These are phyloP conservation scores for Vigna mungo DNA, from an alignment of 306 rosid genomes.

Conservation along the genomic window DNA sequence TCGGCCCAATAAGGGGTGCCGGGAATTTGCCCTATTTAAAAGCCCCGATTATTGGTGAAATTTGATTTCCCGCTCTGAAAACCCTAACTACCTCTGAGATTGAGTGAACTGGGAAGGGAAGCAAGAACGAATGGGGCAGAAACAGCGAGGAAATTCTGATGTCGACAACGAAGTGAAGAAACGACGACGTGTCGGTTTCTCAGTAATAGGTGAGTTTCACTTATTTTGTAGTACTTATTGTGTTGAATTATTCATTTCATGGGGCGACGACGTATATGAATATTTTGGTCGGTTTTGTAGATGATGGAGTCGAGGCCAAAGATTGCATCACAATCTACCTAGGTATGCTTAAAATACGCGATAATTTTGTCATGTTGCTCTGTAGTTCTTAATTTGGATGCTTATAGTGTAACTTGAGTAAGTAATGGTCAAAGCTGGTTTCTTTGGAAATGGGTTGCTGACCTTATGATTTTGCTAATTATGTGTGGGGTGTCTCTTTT, in stretches of 20 bases:
- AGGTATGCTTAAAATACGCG: constrained; percentile 54
- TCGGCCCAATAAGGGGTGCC: constrained; percentile 11
- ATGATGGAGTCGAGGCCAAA: constrained; percentile 80
- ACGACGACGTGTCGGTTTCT: constrained; percentile 81
- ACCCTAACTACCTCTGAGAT: constrained; percentile 63
- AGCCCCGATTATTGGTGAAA: constrained; percentile 23
- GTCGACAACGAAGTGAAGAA: constrained; percentile 59
- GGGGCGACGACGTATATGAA: neutral
- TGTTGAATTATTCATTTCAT: neutral
- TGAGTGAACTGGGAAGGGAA: neutral
- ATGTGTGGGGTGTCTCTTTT: neutral
- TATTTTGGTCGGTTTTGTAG: constrained; percentile 39
- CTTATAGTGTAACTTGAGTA: neutral
- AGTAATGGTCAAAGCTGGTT: neutral
- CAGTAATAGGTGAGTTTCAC: constrained; percentile 36
- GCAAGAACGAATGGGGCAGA: constrained; percentile 68
- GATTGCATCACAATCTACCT: constrained; percentile 81
- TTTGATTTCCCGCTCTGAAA: constrained; percentile 75
- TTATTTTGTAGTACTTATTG: neutral
- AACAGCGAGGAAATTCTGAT: constrained; percentile 48
- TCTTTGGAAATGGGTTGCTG: neutral
- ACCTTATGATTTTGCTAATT: neutral
- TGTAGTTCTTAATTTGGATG: neutral
- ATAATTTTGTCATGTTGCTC: constrained; percentile 1
- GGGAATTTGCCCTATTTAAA: constrained; percentile 33